A percentile compares a stretch with the other conserved stretches of the same genome.
These are phyloP conservation scores for Echeveria elegans DNA, from an alignment of 164 flowering plant species.

Conservation along the genomic window DNA sequence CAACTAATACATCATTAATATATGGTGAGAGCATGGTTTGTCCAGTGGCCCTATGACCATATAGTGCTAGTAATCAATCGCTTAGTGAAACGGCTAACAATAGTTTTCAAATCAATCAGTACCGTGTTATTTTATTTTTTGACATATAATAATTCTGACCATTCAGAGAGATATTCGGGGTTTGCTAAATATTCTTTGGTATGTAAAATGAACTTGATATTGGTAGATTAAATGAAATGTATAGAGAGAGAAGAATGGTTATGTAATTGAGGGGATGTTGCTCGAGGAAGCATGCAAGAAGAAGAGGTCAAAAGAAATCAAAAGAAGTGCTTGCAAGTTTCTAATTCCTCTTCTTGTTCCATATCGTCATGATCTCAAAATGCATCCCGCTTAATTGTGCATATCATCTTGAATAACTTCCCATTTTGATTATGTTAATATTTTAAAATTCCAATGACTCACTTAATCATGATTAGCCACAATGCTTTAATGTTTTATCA, in stretches of 20 bases:
- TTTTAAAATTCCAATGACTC: background rate
- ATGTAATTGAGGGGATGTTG: conserved; percentile 24
- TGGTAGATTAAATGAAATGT: too few relatives aligned
- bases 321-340: conserved; percentile 15
- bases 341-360: background rate
- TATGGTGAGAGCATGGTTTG: background rate
- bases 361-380: too few relatives aligned
- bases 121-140: background rate
- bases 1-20: background rate
- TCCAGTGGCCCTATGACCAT: background rate
- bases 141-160: too few relatives aligned
- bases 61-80: background rate
- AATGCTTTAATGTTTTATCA: too few relatives aligned
- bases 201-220: too few relatives aligned
- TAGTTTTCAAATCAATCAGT: background rate
- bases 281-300: conserved; percentile 70
- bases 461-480: background rate
- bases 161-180: too few relatives aligned
- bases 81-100: background rate
- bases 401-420: background rate
- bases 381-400: background rate
- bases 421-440: background rate
- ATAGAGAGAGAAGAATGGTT: background rate
- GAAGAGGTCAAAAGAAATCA: conserved; percentile 36
- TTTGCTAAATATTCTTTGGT: too few relatives aligned